Evolutionary conservation across 495 filamentous ascomycete genomes (phyloP).

Genomic region (Podospora tetraspora): DNA sequence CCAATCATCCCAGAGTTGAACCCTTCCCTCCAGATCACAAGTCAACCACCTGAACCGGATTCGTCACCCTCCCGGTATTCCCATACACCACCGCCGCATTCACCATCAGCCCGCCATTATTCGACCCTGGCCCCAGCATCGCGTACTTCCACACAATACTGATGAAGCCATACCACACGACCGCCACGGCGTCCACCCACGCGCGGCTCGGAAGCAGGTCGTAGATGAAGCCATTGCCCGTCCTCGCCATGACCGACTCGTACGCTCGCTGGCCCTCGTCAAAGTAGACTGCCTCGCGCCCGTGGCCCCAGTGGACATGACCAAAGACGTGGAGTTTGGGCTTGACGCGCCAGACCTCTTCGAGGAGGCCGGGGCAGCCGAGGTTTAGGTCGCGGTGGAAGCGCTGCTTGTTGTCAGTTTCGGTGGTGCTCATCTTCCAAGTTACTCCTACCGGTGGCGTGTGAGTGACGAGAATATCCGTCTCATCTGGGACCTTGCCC

Average conservation of each 20-base stretch:
- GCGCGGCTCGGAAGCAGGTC: slow-evolving; percentile 44
- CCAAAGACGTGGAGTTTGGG: slow-evolving; percentile 84
- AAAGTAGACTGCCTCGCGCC: slow-evolving; percentile 65
- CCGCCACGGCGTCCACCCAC: slow-evolving; percentile 58
- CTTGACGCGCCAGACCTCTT: slow-evolving; percentile 72
- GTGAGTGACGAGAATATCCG: slow-evolving; percentile 84
- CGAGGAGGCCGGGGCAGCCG: slow-evolving; percentile 70
- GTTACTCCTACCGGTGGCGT: slow-evolving; percentile 43
- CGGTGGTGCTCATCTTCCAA: background rate
- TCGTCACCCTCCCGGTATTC: slow-evolving; percentile 59
- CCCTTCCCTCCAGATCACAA: slow-evolving; percentile 16
- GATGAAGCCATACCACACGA: slow-evolving; percentile 57
- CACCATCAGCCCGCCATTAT: slow-evolving; percentile 59
- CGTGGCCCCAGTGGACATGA: slow-evolving; percentile 72
- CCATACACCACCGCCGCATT: slow-evolving; percentile 73
- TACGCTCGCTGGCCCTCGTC: slow-evolving; percentile 69
- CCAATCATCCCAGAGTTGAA: background rate
- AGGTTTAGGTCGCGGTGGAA: slow-evolving; percentile 72
- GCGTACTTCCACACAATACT: slow-evolving; percentile 72
- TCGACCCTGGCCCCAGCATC: slow-evolving; percentile 52
- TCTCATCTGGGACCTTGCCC: slow-evolving; percentile 58
- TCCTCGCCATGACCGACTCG: slow-evolving; percentile 56
- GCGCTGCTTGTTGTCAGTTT: slow-evolving; percentile 34
- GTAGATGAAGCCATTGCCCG: slow-evolving; percentile 42
- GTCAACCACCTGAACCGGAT: slow-evolving; percentile 37